These are phyloP conservation scores for Lomentospora prolificans DNA, from an alignment of 2,329 filamentous ascomycete genomes.

Conservation along the genomic window DNA sequence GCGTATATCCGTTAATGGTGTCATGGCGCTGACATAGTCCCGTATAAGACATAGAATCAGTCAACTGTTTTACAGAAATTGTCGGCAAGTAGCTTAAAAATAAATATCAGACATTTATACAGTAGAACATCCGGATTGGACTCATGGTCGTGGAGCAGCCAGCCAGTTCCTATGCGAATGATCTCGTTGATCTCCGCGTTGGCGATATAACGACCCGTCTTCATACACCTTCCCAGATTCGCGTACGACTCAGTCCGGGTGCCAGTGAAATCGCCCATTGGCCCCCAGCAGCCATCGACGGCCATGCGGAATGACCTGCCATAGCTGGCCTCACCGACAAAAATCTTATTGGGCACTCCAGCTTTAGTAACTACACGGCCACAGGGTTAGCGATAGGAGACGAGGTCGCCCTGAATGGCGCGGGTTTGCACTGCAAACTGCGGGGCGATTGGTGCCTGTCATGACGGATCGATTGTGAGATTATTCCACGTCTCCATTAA, in stretches of 20 bases:
- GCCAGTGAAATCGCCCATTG: conserved; percentile 17
- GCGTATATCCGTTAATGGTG: not conserved
- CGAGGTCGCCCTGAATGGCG: no score
- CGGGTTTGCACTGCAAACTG: not conserved
- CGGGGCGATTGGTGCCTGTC: not conserved
- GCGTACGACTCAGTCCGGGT: conserved; percentile 16
- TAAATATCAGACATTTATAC: not conserved
- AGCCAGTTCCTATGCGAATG: conserved; percentile 6
- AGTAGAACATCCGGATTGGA: conserved; percentile 7
- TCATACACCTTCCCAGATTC: conserved; percentile 19
- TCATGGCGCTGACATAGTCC: not conserved
- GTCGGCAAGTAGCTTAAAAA: no score
- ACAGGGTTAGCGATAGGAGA: no score
- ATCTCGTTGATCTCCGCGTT: conserved; percentile 24
- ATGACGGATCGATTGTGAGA: not conserved
- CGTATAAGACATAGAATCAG: not conserved
- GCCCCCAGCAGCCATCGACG: conserved; percentile 16
- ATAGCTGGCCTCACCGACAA: conserved; percentile 24
- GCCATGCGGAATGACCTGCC: conserved; percentile 24
- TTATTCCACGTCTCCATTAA: not conserved
- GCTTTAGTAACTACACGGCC: conserved; percentile 30
- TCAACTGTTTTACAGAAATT: no score
- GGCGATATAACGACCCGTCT: conserved; percentile 22
- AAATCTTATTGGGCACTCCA: conserved; percentile 18
- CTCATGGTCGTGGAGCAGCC: not conserved